A percentile compares a stretch with the other conserved stretches of the same genome.
Conservation (phyloP, 306 rosid genomes). For the Begonia loranthoides region DNA sequence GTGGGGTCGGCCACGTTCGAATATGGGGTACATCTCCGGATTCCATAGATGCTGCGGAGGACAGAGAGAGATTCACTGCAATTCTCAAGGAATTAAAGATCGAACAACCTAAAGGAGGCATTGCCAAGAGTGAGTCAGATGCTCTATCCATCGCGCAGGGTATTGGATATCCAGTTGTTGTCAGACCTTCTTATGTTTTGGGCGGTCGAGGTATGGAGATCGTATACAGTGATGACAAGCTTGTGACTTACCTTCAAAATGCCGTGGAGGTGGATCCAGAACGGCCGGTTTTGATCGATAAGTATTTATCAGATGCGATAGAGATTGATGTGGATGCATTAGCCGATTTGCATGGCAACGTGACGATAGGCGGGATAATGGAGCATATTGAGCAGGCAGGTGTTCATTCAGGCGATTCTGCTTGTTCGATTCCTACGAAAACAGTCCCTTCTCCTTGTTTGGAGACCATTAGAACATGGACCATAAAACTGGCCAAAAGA, state of each 20-base stretch:
- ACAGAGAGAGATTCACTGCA: slow-evolving; percentile 87
- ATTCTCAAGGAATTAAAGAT: slow-evolving; percentile 66
- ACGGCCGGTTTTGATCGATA: slow-evolving; percentile 85
- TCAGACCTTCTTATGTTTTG: slow-evolving; percentile 89
- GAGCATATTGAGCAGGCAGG: slow-evolving; percentile 99
- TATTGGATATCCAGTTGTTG: slow-evolving; percentile 90
- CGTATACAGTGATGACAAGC: slow-evolving; percentile 65
- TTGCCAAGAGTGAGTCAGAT: slow-evolving; percentile 81
- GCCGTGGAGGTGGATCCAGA: slow-evolving; percentile 98
- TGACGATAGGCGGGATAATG: slow-evolving; percentile 98
- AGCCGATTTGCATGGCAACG: slow-evolving; percentile 88
- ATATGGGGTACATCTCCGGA: slow-evolving; percentile 99
- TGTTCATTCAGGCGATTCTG: slow-evolving; percentile 96
- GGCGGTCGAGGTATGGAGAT: slow-evolving; percentile 99
- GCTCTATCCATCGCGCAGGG: slow-evolving; percentile 75
- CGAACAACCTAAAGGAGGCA: slow-evolving; percentile 98
- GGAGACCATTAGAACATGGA: slow-evolving; percentile 77
- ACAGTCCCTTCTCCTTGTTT: slow-evolving; percentile 62
- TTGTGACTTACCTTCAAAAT: slow-evolving; percentile 70
- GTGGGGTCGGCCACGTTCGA: slow-evolving; percentile 49
- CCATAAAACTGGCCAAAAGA: slow-evolving; percentile 63
- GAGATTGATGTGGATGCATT: slow-evolving; percentile 95
- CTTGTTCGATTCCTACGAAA: slow-evolving; percentile 81
- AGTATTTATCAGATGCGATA: slow-evolving; percentile 72
- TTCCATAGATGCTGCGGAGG: slow-evolving; percentile 90